These are phyloP conservation scores for Penicillium capsulatum DNA, from an alignment of 2,329 filamentous ascomycete species.

Conservation along the genomic window DNA sequence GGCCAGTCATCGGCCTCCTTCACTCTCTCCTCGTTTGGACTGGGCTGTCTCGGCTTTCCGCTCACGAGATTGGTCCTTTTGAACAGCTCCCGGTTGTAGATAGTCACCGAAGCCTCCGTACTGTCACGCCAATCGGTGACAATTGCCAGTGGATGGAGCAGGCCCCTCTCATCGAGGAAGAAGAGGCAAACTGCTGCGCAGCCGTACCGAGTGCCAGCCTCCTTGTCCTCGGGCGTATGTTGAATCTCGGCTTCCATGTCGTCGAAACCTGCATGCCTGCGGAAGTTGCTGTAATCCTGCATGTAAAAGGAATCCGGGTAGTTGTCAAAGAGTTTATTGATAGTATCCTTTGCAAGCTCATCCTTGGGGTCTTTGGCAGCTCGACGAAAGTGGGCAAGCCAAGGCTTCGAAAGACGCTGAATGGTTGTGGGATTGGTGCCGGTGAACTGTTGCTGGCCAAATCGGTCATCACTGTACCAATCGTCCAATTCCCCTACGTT, in stretches of 20 bases:
- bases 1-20: slow-evolving; percentile 8
- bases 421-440: slow-evolving; percentile 11
- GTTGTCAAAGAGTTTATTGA: slow-evolving; percentile 2
- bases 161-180: slow-evolving; percentile 3
- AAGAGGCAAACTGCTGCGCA: slow-evolving; percentile 7
- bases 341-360: slow-evolving; percentile 1
- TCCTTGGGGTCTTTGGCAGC: slow-evolving; percentile 6
- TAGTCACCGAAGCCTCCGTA: slow-evolving; percentile 5
- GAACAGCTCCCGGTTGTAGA: slow-evolving; percentile 9
- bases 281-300: slow-evolving; percentile 12
- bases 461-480: slow-evolving; percentile 12
- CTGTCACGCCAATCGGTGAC: slow-evolving; percentile 8
- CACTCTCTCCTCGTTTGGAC: neutral
- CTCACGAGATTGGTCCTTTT: neutral
- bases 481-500: slow-evolving; percentile 10
- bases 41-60: slow-evolving; percentile 1
- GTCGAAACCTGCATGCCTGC: slow-evolving; percentile 5
- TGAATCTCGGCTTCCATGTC: slow-evolving; percentile 1
- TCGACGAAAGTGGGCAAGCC: slow-evolving; percentile 7
- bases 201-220: slow-evolving; percentile 2
- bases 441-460: slow-evolving; percentile 10
- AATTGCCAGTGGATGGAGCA: slow-evolving; percentile 8
- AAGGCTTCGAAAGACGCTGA: slow-evolving; percentile 3
- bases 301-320: slow-evolving; percentile 5
- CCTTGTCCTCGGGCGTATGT: neutral